Evolutionary conservation across 2,329 filamentous ascomycete genomes (phyloP), one percentile per base, ranked within the genome.

Genomic region (Aspergillus novoparasiticus): DNA sequence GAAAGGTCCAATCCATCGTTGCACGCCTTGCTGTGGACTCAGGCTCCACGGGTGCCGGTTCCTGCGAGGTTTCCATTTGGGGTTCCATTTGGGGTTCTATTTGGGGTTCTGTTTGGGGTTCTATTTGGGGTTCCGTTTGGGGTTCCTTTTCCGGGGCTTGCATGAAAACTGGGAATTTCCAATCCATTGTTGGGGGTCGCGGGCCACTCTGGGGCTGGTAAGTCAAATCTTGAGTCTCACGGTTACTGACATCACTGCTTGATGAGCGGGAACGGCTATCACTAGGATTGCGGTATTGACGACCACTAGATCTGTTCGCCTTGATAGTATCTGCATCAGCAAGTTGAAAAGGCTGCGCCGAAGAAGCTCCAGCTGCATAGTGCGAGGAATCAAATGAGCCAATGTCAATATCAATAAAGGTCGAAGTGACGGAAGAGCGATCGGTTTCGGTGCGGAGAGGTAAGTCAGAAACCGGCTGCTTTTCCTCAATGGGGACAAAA

Each of bases 381-480:
- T 82, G 80, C 1, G 78, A 73, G 10, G 80, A 79, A 64, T 83
- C 81, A 64, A 82, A 83, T 10, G 80, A 79, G 19, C 80, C 86
- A 43, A 89, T 79, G 69, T 89, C 86, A 61, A 88, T 86, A 80
- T 86, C 81, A 46, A 83, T 80, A 41, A 81, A 80, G 0, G 80
- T 82, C 4, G 81, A 82, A 4, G 78, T 80, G 48, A 82, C 81
- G 0, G 81, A 83, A 6, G 79, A 82, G 16, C 80, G 77, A 64
- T 81, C 79, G 19, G 79, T 80, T n/a, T 79, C 77, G 1, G 75
- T 77, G 60, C 81, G 77, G 23, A 83, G 79, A 9, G 86, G 85
- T 6, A 89, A 77, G 70, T 88, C 86, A 2, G 85, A 86, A 2
- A 72, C 69, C 28, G 81, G 81, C 51, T 80, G 79, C 68, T 72